Percentiles rank a stretch among this genome's conserved stretches.
These are phyloP conservation scores for Candida maltosa DNA, from an alignment of 805 yeast genomes.

Conservation along the genomic window DNA sequence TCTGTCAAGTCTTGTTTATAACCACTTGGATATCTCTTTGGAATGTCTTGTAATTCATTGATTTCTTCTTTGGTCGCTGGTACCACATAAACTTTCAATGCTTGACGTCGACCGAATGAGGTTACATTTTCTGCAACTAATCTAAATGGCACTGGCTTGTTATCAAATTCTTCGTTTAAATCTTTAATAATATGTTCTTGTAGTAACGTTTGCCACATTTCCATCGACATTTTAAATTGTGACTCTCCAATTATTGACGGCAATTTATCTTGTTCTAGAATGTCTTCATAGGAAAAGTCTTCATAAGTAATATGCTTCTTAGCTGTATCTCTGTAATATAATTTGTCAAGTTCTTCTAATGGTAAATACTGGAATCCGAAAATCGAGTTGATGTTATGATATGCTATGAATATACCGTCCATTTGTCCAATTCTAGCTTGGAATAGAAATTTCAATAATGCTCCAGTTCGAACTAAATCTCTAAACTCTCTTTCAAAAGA, in stretches of 20 bases:
- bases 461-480: conserved; percentile 69
- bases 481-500: conserved; percentile 78
- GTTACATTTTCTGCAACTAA: conserved; percentile 17
- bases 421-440: conserved; percentile 94
- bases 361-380: conserved; percentile 93
- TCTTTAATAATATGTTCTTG: conserved; percentile 22
- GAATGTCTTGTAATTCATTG: conserved; percentile 20
- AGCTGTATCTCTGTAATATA: conserved; percentile 19
- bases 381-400: conserved; percentile 74
- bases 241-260: conserved; percentile 56
- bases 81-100: conserved; percentile 22
- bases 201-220: conserved; percentile 41
- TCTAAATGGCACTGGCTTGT: conserved; percentile 21
- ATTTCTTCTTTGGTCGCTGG: conserved; percentile 22
- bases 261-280: conserved; percentile 32
- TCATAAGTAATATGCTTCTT: background rate
- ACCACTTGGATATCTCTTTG: conserved; percentile 23
- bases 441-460: conserved; percentile 77
- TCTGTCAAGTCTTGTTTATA: conserved; percentile 23
- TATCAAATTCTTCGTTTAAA: conserved; percentile 12
- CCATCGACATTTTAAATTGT: conserved; percentile 63
- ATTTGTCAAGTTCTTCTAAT: conserved; percentile 61
- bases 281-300: background rate
- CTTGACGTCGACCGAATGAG: conserved; percentile 7
- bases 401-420: conserved; percentile 95